These are phyloP conservation scores for Hypoxylon crocopeplum DNA, from an alignment of 495 filamentous ascomycete species.

Conservation along the genomic window DNA sequence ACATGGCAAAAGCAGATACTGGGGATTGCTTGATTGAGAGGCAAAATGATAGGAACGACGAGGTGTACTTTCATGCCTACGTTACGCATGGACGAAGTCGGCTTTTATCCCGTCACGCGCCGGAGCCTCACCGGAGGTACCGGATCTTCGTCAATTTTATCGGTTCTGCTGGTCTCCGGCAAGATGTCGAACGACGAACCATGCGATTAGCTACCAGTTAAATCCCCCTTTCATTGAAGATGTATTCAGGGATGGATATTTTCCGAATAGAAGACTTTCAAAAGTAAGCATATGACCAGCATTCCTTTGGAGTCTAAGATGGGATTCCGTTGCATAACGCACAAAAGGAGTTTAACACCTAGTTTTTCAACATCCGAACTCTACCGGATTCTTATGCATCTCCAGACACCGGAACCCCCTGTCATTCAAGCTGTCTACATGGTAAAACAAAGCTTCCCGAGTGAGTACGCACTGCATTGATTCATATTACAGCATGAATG, in stretches of 20 bases:
- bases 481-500: slow-evolving; percentile 3
- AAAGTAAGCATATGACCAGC: slow-evolving; percentile 1
- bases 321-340: background rate
- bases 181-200: background rate
- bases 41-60: too few species aligned
- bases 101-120: slow-evolving; percentile 1
- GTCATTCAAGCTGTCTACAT: background rate
- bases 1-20: slow-evolving; percentile 40
- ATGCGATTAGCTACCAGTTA: background rate
- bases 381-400: slow-evolving; percentile 7
- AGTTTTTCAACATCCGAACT: slow-evolving; percentile 4
- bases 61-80: background rate
- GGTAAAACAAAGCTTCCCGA: background rate
- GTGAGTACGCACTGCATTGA: slow-evolving; percentile 14
- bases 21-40: slow-evolving; percentile 30
- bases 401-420: background rate
- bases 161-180: background rate
- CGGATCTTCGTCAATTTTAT: slow-evolving; percentile 1
- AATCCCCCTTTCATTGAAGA: background rate
- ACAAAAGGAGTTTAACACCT: slow-evolving; percentile 2
- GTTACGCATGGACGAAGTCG: background rate
- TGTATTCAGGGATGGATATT: slow-evolving; percentile 1
- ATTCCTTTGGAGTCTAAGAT: too few species aligned
- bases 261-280: background rate
- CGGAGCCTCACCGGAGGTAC: background rate